A percentile compares a stretch with the other conserved stretches of the same genome.
Conservation (phyloP, 352 stramenopile genomes). For the Phytophthora pisi region DNA sequence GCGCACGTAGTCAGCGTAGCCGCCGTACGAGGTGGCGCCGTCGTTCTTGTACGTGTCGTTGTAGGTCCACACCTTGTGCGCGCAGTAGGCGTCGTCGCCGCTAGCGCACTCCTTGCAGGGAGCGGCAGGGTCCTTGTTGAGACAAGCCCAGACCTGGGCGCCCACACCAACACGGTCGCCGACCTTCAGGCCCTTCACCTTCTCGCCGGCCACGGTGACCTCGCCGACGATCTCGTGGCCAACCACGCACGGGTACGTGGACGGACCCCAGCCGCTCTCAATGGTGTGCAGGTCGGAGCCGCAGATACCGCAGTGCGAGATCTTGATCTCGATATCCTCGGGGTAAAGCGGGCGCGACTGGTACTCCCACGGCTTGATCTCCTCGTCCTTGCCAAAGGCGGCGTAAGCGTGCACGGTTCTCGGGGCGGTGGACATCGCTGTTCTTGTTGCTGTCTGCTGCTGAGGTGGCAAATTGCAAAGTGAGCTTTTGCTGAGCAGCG, state of each 20-base stretch:
- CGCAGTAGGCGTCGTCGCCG: slow-evolving; percentile 71
- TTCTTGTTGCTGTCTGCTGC: slow-evolving; percentile 7
- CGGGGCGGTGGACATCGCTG: slow-evolving; percentile 31
- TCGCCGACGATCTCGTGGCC: slow-evolving; percentile 70
- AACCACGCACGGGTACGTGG: slow-evolving; percentile 53
- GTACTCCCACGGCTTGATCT: slow-evolving; percentile 52
- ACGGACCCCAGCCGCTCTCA: slow-evolving; percentile 50
- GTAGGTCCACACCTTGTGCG: slow-evolving; percentile 56
- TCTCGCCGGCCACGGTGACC: slow-evolving; percentile 39
- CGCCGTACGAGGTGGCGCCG: slow-evolving; percentile 46
- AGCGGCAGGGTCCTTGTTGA: slow-evolving; percentile 52
- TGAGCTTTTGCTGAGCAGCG: slow-evolving; percentile 7
- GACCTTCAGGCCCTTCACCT: slow-evolving; percentile 68
- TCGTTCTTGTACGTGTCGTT: slow-evolving; percentile 53
- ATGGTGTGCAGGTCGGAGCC: slow-evolving; percentile 65
- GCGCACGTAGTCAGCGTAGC: slow-evolving; percentile 77
- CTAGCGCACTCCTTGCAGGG: slow-evolving; percentile 66
- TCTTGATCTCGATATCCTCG: slow-evolving; percentile 65
- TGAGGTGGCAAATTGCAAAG: slow-evolving; percentile 16
- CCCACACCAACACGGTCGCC: slow-evolving; percentile 89
- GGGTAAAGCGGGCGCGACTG: slow-evolving; percentile 45
- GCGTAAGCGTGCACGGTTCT: slow-evolving; percentile 55
- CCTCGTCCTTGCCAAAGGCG: slow-evolving; percentile 38
- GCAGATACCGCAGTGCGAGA: slow-evolving; percentile 69
- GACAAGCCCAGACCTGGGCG: slow-evolving; percentile 74